Evolutionary conservation across 2,329 filamentous ascomycete genomes (phyloP), one percentile per base, ranked within the genome.

Genomic region (Karstenula rhodostoma): DNA sequence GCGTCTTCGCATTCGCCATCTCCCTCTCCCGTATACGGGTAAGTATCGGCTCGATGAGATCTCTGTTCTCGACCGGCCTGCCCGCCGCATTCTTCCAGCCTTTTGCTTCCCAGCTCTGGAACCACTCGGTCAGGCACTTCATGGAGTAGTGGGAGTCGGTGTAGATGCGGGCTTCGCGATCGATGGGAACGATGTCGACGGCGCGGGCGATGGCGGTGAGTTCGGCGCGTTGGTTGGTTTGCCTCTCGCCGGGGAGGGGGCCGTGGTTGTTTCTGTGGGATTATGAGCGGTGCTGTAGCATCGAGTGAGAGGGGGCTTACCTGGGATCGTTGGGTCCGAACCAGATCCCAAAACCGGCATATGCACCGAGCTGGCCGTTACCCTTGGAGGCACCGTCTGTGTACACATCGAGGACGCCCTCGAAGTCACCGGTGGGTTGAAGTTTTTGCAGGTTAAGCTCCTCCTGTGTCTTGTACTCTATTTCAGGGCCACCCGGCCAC

Each of bases 201-300:
- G 94, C 94, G 59, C 94, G 90, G 32, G 92, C 83, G 64, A 98
- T 90, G 8, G 93, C 95, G 25, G 91, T 94, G 60, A 99, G 83
- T 80, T 99, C 95, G n/a, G 94, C 95, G 3, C 95, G 91, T 77
- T 98, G 93, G 75, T 99, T 99, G 0, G 95, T 98, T 79, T 98
- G 95, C 10, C 84, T 83, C 17, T 85, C 82, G 53, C 93, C 93
- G 54, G 84, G 79, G 2, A 97, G 85, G 4, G 89, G 87, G 78
- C 96, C 93, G 13, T 91, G 92, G 25, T 96, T 79, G 70, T 91
- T 91, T 67, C 87, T 89, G 70, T 3, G 56, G 7, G 43, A 50
- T 15, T 10, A 29, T 61, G 15, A 63, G 46, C 12, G n/a, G 47
- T 33, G 57, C 64, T 23, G 23, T 37, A n/a, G 17, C 49, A 46